A percentile compares a stretch with the other conserved stretches of the same genome.
Conservation (phyloP, 345 rosid species). For the Aethionema arabicum region DNA sequence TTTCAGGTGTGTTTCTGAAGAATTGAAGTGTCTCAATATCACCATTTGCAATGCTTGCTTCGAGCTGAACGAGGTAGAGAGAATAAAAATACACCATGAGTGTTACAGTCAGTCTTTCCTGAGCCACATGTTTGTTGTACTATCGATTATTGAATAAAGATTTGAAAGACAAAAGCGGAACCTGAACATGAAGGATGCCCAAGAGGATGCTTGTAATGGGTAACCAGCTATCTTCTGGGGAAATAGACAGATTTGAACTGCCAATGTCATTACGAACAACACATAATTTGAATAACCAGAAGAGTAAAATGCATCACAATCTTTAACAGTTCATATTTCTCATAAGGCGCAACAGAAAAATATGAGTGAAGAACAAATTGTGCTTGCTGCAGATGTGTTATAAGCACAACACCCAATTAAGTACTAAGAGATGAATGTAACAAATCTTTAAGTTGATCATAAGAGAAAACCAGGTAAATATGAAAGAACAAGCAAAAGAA, state of each 20-base stretch:
- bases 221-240: slow-evolving; percentile 91
- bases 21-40: slow-evolving; percentile 63
- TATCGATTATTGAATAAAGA: neutral
- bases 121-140: neutral
- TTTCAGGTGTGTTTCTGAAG: slow-evolving; percentile 42
- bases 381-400: no score
- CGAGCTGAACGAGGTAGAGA: slow-evolving; percentile 49
- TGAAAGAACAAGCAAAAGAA: no score
- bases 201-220: slow-evolving; percentile 85
- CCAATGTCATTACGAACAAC: slow-evolving; percentile 1
- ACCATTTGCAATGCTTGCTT: slow-evolving; percentile 80
- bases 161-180: slow-evolving; percentile 22
- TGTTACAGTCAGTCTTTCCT: neutral
- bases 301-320: no score
- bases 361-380: no score
- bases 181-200: slow-evolving; percentile 91
- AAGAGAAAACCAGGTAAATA: no score
- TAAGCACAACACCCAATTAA: no score
- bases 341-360: no score
- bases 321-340: no score
- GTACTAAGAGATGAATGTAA: no score
- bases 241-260: slow-evolving; percentile 80
- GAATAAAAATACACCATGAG: neutral
- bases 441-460: no score
- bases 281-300: neutral